Base-by-base conservation (phyloP, 768 basidiomycete species). In the Lanmaoa rubissima region DNA sequence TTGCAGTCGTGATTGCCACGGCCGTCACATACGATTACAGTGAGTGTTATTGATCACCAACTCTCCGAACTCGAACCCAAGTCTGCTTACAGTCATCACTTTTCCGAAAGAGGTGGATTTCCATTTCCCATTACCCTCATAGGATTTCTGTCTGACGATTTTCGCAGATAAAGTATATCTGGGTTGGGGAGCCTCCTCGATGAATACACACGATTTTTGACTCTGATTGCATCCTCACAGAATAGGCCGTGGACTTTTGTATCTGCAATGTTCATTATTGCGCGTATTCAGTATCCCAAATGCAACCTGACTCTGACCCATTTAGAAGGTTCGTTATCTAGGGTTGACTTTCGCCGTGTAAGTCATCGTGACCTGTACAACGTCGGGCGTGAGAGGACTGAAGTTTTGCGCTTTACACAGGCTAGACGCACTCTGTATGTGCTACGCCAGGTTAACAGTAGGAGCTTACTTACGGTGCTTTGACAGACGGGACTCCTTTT, bases 1-100 rank as follows among this genome's bases (percentile, higher is more conserved):
- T n/a, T n/a, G n/a, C n/a, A n/a, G n/a, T n/a, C 5, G 50, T 32
- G 19, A 26, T 53, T 21, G 32, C 19, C 17, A 45, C 63, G 1
- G 65, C 43, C 3, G 39, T 62, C n/a, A 2, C 19, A n/a, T 65
- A 67, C 47, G 65, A 67, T 34, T 67, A 62, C 41, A 21, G 66
- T 68, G 46, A 51, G 62, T 58, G 9, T 19, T 12, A n/a, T 35
- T 34, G 4, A 39, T 41, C 34, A 3, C 2, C 17, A 24, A 14
- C 14, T 13, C 14, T 59, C 24, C 9, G 1, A 41, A 39, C 32
- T 32, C 3, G 26, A 32, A n/a, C 5, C 40, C 24, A 46, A 13
- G 3, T 19, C 13, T 49, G 10, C 28, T 19, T 7, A 47, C 40
- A 68, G 66, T 58, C 26, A 34, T 68, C 14, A 51, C 59, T 0